Base-by-base conservation (phyloP, 106 monocot genomes). In the Gastrodia elata region DNA sequence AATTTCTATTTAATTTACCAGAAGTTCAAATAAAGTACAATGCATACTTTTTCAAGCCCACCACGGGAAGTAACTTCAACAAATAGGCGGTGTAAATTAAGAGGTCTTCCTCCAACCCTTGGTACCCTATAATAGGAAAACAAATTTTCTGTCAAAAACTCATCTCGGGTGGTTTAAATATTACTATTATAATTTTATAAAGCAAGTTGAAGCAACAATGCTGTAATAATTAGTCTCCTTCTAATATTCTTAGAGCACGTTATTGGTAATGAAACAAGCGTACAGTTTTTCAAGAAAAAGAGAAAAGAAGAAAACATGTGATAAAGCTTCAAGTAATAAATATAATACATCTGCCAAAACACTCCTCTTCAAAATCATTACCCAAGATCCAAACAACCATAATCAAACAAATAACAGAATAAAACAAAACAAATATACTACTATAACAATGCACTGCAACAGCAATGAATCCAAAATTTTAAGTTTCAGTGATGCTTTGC, bases 21-120 rank as follows among this genome's bases (percentile, higher is more conserved):
- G 18, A 67, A 67, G 16, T 35, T 67, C 20, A 34, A 67, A 27
- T 11, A 34, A 35, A 37, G 18, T 37, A 30, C 11, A 67, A 67
- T 26, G 26, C 69, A 27, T 69, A 78, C 77, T 25, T 13, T 52
- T 64, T 78, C 59, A 64, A 78, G 77, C 9, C 77, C 77, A 15
- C 77, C 77, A 8, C 71, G 77, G 38, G 39, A 34, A 78, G 71
- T 78, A 68, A 78, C 77, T 72, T 78, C 77, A 22, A 78, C 77
- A 72, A 78, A 78, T 72, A 78, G 71, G 71, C 71, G 35, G 39
- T 78, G 77, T 39, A 78, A 36, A 72, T 72, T 57, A 44, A 78
- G 77, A 78, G 71, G 77, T 27, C 39, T 72, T 43, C 77, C 77
- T 71, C 71, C 77, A 71, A 72, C 65, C 65, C 32, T 75, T 28